Evolutionary conservation across 106 monocot species (phyloP), one percentile per base, ranked within the genome.

Genomic region (Apostasia ramifera): DNA sequence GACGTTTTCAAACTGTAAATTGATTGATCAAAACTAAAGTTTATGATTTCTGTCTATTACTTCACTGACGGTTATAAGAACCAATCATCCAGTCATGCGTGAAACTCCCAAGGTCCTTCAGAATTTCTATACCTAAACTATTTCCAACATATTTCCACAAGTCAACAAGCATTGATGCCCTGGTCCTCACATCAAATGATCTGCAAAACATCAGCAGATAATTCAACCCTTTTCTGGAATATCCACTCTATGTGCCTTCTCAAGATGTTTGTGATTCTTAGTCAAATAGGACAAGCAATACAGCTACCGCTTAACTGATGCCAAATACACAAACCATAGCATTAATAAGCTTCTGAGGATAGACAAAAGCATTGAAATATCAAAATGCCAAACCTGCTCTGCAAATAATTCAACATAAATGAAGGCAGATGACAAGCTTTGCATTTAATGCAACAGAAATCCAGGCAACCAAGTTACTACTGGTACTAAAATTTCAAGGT

Each of bases 341-440:
- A 45, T 62, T 13, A 62, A 9, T 41, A 59, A 59, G 13, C 59
- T 37, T 59, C 59, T 59, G 52, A 5, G 40, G 59, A 9, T 8
- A 59, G 59, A 59, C 6, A 41, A 59, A 59, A 63, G 1, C 39
- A 63, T 14, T 44, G 44, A 63, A 63, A 63, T 63, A 63, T 44
- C 2, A 63, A 63, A 63, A 63, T 39, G 5, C 13, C 44, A 65
- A 65, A 65, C 47, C 48, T 47, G 47, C 15, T 65, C 65, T 62
- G 44, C 6, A 13, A 62, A 62, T 13, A 62, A 62, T 62, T 42
- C 40, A 45, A 62, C 40, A 45, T 14, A 62, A 62, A 44, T 26
- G 26, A 26, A 26, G 26, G 26, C 26, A 26, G 26, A 26, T 26
- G 26, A 26, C 26, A 26, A 26, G 15, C 15, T 65, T 48, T 62